These are phyloP conservation scores for Perilla frutescens DNA, from an alignment of 257 asterid species.

Conservation along the genomic window DNA sequence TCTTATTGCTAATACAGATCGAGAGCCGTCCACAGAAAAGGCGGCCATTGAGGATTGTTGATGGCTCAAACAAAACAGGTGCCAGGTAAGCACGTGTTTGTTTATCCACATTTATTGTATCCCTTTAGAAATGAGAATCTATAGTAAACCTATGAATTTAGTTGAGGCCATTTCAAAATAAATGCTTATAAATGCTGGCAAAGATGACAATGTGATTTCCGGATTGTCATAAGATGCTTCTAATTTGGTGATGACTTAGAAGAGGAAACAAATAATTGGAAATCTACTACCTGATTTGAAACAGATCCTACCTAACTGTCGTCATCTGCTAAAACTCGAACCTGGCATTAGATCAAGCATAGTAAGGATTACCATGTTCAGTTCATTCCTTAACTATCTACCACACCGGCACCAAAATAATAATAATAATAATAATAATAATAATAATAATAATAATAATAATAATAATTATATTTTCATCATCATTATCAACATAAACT, in stretches of 20 bases:
- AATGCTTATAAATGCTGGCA: constrained; percentile 1
- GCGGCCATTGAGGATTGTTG: constrained; percentile 87
- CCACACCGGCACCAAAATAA: too few species aligned
- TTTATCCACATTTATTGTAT: background rate
- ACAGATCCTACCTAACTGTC: background rate
- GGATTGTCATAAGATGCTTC: constrained; percentile 3
- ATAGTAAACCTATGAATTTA: background rate
- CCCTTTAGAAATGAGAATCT: constrained; percentile 5
- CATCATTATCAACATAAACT: too few species aligned
- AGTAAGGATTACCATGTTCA: too few species aligned
- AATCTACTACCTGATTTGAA: background rate
- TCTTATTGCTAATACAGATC: constrained; percentile 52
- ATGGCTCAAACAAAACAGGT: constrained; percentile 71
- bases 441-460: too few species aligned
- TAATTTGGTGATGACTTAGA: constrained; percentile 13
- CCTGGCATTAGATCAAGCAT: background rate
- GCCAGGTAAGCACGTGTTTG: constrained; percentile 66
- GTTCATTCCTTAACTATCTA: too few species aligned
- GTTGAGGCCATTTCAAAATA: background rate
- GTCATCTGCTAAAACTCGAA: background rate
- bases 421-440: too few species aligned
- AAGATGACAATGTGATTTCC: background rate
- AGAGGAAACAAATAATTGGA: background rate
- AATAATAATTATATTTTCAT: too few species aligned
- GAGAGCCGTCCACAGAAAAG: constrained; percentile 95